Percentiles rank a stretch among this genome's conserved stretches.
phyloP scores from a whole-genome alignment of 257 asterid genomes.

The Anisodus acutangulus region DNA sequence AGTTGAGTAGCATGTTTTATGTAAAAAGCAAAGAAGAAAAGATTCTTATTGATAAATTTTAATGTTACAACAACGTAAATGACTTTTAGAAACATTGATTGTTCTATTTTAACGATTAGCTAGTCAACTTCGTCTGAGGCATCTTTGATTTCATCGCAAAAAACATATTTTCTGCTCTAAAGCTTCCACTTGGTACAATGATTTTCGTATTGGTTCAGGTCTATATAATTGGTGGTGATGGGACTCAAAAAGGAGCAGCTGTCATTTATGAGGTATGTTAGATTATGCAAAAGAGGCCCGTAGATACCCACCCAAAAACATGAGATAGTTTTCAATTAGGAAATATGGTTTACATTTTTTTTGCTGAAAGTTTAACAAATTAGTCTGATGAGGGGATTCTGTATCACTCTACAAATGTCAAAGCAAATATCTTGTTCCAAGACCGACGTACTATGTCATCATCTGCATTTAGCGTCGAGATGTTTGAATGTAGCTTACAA shows the following conservation, averaged over 20 bases:
- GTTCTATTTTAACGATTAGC: neutral
- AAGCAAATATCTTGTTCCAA: neutral
- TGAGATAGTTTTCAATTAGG: neutral
- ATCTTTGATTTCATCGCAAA: conserved; percentile 12
- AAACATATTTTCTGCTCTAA: neutral
- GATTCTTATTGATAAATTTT: neutral
- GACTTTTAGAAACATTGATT: neutral
- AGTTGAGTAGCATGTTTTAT: neutral
- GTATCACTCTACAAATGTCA: neutral
- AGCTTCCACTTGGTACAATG: neutral
- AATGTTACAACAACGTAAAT: neutral
- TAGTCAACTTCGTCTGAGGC: neutral
- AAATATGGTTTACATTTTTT: neutral
- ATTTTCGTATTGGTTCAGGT: conserved; percentile 64
- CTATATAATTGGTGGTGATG: conserved; percentile 97
- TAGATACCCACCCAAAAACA: neutral
- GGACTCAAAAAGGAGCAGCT: conserved; percentile 92
- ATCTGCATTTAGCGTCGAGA: neutral
- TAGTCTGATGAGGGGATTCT: conserved; percentile 1
- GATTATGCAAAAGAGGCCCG: neutral
- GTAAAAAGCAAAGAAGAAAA: neutral
- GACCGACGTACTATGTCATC: neutral
- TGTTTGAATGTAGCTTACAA: neutral
- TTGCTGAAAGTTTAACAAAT: neutral
- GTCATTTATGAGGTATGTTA: conserved; percentile 74